A percentile compares a stretch with the other conserved stretches of the same genome.
Evolutionary conservation across 345 rosid species (phyloP).

Genomic region (Gossypium turneri): DNA sequence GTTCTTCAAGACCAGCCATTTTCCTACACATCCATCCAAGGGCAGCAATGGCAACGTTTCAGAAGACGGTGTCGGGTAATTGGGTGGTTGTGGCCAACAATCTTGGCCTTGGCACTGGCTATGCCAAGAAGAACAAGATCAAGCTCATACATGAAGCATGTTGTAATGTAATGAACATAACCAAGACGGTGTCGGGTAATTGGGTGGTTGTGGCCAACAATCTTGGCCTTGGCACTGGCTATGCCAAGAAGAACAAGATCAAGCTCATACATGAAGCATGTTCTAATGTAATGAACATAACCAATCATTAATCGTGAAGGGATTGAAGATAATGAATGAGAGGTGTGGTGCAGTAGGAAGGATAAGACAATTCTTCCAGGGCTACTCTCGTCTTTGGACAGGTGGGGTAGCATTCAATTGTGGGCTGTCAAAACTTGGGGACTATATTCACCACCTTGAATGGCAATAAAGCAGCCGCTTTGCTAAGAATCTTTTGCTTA

Average conservation of each 20-base stretch:
- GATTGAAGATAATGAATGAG: slow-evolving; percentile 40
- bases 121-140: slow-evolving; percentile 37
- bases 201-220: slow-evolving; percentile 26
- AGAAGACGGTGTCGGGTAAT: slow-evolving; percentile 19
- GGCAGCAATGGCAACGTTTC: slow-evolving; percentile 31
- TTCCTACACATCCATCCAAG: slow-evolving; percentile 32
- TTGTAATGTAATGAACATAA: slow-evolving; percentile 23
- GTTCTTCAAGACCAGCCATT: slow-evolving; percentile 25
- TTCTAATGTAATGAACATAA: slow-evolving; percentile 26
- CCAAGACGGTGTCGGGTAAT: slow-evolving; percentile 20
- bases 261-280: slow-evolving; percentile 29
- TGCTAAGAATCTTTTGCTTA: neutral
- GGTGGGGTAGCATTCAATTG: slow-evolving; percentile 26
- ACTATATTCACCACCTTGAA: neutral
- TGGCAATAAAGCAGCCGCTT: slow-evolving; percentile 18
- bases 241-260: slow-evolving; percentile 37
- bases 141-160: slow-evolving; percentile 29
- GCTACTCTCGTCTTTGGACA: slow-evolving; percentile 19
- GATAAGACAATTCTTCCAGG: slow-evolving; percentile 39
- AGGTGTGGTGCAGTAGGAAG: slow-evolving; percentile 31
- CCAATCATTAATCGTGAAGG: slow-evolving; percentile 26
- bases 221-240: slow-evolving; percentile 26
- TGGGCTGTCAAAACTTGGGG: slow-evolving; percentile 17
- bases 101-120: slow-evolving; percentile 26
- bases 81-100: slow-evolving; percentile 26